Evolutionary conservation across 2,329 filamentous ascomycete species (phyloP), one percentile per base, ranked within the genome.

Genomic region (Sporothrix protearum): DNA sequence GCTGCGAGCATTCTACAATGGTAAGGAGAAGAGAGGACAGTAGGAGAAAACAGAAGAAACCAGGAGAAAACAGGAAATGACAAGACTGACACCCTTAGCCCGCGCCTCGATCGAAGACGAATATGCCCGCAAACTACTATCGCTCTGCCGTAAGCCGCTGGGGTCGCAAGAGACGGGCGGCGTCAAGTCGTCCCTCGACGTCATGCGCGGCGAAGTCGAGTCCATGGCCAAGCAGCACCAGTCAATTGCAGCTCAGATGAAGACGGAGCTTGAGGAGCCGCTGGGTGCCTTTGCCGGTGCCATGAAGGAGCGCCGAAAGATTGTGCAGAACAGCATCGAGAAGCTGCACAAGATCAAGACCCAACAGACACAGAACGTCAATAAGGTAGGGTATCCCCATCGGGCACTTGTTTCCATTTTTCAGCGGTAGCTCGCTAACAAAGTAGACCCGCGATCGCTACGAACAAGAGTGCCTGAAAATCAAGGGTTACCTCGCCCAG

Each of bases 401-500:
- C 1, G 10, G 9, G n/a, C n/a, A n/a, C n/a, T 55, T 12, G 3
- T 10, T 1, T 8, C 14, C 14, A 28, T 12, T n/a, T n/a, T n/a
- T n/a, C n/a, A n/a, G n/a, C n/a, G n/a, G 7, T 10, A 28, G 30
- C 2, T 25, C 22, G 7, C 53, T 57, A 19, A 30, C 28, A 57
- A 7, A 3, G 2, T 74, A 93, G 91, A 92, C 94, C 19, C 88
- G 96, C 75, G 96, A 99, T 81, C 91, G 91, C 67, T 99, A 96
- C 79, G 96, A 99, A 81, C 95, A 99, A 81, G 96, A 99, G 77
- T 98, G 95, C 79, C 85, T 99, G 59, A 96, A 97, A 80, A 98
- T 99, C 80, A 99, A 99, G 82, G 96, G 96, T 51, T 99, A 99
- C 78, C 88, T 99, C 4, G 96, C 96, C 3, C 96, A 99, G 81